Base-by-base conservation (phyloP, 257 asterid genomes). In the Linderniella brevidens region DNA sequence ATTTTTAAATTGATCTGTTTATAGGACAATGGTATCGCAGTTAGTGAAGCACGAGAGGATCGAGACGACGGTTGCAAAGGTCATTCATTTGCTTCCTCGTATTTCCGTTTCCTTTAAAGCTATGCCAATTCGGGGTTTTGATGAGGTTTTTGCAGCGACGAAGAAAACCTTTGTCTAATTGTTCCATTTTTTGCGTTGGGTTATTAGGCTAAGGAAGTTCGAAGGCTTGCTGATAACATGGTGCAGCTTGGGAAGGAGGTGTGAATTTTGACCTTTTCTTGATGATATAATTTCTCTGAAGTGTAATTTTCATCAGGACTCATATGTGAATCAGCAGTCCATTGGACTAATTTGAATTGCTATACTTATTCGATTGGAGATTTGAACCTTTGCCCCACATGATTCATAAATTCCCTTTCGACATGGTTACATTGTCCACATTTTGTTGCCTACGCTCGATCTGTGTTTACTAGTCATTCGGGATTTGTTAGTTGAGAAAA, bases 221-320 rank as follows among this genome's bases (percentile, higher is more conserved):
- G 93, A 17, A 70, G 97, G 71, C 84, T 83, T 54, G 97, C 97
- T 8, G 95, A 87, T 65, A 83, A 80, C 57, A 87, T 87, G 97
- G 93, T 87, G 17, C 93, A 83, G 73, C 86, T 87, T 17, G 97
- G 97, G 18, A 87, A 87, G 52, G 93, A 87, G 93, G 97, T 83
- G 18, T 41, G 64, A 39, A 8, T 64, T 41, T 13, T 8, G 4
- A 39, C 43, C 43, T 13, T 39, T 39, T 39, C 13, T 1, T 2
- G 9, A 3, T 39, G 4, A 1, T 9, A 10, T 39, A 10, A 10
- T 39, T 8, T 37, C 11, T 37, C 40, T 8, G 40, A n/a, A n/a
- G n/a, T n/a, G n/a, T n/a, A n/a, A n/a, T n/a, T n/a, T n/a, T n/a
- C n/a, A n/a, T n/a, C n/a, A n/a, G n/a, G n/a, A n/a, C n/a, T n/a